Conservation (phyloP, 495 filamentous ascomycete species). For the Neurospora sp. region DNA sequence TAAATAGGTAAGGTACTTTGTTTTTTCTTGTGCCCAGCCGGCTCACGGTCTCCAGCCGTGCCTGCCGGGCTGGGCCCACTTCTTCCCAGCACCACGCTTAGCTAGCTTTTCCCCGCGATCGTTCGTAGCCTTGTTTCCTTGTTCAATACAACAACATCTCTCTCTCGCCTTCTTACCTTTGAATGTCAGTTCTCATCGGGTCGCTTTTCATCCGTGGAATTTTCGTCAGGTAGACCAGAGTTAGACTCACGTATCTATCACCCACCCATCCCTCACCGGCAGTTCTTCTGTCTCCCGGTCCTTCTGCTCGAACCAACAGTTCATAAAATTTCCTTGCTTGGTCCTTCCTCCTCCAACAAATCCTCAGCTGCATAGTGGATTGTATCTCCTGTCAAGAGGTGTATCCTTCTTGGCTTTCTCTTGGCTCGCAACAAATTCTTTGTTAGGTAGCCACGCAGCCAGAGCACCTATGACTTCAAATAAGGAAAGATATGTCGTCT, state of each 20-base stretch:
- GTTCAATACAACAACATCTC: no score
- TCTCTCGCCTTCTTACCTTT: no score
- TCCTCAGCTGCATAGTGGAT: neutral
- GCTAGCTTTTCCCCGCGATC: no score
- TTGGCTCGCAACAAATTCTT: neutral
- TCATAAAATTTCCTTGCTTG: neutral
- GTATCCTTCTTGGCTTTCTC: neutral
- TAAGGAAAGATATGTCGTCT: neutral
- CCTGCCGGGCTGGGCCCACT: no score
- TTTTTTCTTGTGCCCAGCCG: no score
- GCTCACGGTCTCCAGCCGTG: no score
- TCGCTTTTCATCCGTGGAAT: no score
- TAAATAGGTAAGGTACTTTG: neutral
- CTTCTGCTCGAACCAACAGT: neutral
- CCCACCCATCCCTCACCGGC: neutral
- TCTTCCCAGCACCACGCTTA: no score
- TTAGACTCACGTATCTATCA: neutral
- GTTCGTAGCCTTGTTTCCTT: no score
- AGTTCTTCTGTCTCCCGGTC: neutral
- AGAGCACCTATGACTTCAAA: no score
- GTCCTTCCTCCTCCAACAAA: neutral
- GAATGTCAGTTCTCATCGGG: neutral
- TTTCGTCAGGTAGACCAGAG: no score
- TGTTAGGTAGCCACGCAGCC: no score
- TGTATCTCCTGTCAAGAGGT: neutral